These are phyloP conservation scores for Miamiensis avidus DNA, from an alignment of 169 alveolate species.

Conservation along the genomic window DNA sequence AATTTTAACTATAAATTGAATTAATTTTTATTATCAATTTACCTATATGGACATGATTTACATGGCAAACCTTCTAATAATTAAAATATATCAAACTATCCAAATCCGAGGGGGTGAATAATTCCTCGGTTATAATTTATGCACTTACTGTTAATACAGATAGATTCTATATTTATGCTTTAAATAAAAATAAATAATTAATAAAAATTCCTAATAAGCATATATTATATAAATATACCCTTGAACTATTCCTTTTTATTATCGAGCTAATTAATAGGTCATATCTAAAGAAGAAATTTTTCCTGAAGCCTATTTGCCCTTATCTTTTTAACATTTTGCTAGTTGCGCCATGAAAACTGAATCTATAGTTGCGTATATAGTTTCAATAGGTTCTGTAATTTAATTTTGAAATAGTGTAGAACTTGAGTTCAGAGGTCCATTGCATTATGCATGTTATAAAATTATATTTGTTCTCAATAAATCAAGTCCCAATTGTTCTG, in stretches of 20 bases:
- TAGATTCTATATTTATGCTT: neutral
- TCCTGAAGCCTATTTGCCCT: neutral
- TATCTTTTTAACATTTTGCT: neutral
- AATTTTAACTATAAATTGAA: neutral
- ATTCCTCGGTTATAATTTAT: neutral
- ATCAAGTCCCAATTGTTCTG: neutral
- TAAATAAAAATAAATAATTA: too few species aligned
- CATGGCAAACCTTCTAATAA: neutral
- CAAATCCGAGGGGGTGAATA: neutral
- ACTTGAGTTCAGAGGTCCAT: neutral
- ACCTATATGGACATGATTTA: neutral
- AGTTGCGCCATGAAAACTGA: neutral
- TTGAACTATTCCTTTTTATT: neutral
- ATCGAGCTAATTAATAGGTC: neutral
- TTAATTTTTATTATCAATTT: too few species aligned
- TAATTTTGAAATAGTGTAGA: neutral
- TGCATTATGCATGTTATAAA: neutral
- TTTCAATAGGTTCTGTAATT: neutral
- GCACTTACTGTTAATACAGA: neutral
- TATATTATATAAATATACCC: neutral
- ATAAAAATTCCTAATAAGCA: too few species aligned
- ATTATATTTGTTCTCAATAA: neutral
- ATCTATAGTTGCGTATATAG: neutral
- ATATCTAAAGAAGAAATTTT: neutral
- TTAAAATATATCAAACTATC: neutral